A percentile compares a stretch with the other conserved stretches of the same genome.
Evolutionary conservation across 352 stramenopile species (phyloP).

Genomic region (Halophytophthora polymorphica): DNA sequence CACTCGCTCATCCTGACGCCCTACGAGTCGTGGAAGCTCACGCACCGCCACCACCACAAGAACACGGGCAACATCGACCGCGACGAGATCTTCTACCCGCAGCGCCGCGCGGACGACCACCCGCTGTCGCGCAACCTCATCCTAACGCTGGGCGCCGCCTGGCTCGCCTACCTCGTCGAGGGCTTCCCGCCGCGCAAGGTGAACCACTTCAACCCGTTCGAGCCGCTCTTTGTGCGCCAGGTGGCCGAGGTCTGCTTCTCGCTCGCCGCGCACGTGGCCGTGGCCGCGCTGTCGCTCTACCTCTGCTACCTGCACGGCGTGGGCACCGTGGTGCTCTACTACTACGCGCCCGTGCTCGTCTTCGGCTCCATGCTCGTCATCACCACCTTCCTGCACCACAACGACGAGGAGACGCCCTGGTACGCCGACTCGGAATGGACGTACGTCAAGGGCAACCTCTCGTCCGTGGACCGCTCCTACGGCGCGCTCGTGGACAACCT

Average conservation of each 20-base stretch:
- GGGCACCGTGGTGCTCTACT: constrained; percentile 70
- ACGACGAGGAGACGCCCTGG: constrained; percentile 80
- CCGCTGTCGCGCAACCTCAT: constrained; percentile 47
- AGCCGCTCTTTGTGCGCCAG: constrained; percentile 67
- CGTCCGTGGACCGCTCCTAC: constrained; percentile 78
- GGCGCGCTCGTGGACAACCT: constrained; percentile 77
- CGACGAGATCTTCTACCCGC: constrained; percentile 82
- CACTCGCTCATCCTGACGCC: constrained; percentile 82
- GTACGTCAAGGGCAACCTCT: constrained; percentile 83
- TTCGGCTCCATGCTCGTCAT: constrained; percentile 81
- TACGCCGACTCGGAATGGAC: constrained; percentile 83
- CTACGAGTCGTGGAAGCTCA: constrained; percentile 79
- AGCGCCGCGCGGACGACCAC: constrained; percentile 56
- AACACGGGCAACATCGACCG: constrained; percentile 87
- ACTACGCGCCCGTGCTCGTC: constrained; percentile 71
- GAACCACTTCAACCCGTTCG: constrained; percentile 81
- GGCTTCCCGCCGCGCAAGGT: constrained; percentile 73
- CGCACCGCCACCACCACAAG: constrained; percentile 84
- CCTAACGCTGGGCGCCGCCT: constrained; percentile 51
- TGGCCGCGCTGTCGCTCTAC: constrained; percentile 34
- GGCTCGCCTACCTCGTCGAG: constrained; percentile 70
- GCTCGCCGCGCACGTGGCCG: constrained; percentile 40
- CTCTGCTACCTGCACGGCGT: constrained; percentile 45
- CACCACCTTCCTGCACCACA: constrained; percentile 83
- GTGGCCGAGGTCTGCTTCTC: constrained; percentile 62